Evolutionary conservation across 768 basidiomycete species (phyloP).

Genomic region (Boletales sp.): DNA sequence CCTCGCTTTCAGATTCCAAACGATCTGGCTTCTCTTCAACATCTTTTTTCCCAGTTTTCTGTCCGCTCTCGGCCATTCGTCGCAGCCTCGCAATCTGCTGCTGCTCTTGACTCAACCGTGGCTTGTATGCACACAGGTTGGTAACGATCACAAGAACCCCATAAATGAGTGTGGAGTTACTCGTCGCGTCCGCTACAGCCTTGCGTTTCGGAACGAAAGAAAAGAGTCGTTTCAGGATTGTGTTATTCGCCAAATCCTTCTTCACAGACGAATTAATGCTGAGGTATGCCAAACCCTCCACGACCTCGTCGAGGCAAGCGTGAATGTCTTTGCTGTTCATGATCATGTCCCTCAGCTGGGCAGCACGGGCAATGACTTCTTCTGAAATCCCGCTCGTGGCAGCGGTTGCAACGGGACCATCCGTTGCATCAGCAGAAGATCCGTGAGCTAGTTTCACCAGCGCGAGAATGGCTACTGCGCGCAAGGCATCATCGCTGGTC

Average conservation of each 20-base stretch:
- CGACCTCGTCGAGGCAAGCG: constrained; percentile 53
- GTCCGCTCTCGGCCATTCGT: constrained; percentile 58
- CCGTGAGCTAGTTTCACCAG: constrained; percentile 76
- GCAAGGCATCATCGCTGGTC: constrained; percentile 42
- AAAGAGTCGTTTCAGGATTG: constrained; percentile 58
- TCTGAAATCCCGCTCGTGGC: not conserved
- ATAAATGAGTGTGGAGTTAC: constrained; percentile 59
- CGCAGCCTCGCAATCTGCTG: constrained; percentile 76
- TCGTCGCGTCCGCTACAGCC: constrained; percentile 23
- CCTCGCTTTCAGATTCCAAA: constrained; percentile 65
- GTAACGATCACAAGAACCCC: constrained; percentile 73
- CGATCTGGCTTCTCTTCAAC: constrained; percentile 28
- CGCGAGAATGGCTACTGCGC: constrained; percentile 66
- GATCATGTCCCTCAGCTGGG: constrained; percentile 56
- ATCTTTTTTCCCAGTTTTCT: constrained; percentile 30
- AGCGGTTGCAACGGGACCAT: constrained; percentile 7
- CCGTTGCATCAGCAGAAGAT: constrained; percentile 38
- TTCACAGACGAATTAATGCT: constrained; percentile 62
- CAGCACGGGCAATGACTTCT: constrained; percentile 45
- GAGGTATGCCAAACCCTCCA: constrained; percentile 87
- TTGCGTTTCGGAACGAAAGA: constrained; percentile 53
- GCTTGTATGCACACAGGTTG: constrained; percentile 71
- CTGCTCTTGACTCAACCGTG: constrained; percentile 75
- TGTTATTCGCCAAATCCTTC: constrained; percentile 53
- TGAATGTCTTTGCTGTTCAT: constrained; percentile 35